Evolutionary conservation across 208 protist genomes (phyloP).

Genomic region (Leishmania major): DNA sequence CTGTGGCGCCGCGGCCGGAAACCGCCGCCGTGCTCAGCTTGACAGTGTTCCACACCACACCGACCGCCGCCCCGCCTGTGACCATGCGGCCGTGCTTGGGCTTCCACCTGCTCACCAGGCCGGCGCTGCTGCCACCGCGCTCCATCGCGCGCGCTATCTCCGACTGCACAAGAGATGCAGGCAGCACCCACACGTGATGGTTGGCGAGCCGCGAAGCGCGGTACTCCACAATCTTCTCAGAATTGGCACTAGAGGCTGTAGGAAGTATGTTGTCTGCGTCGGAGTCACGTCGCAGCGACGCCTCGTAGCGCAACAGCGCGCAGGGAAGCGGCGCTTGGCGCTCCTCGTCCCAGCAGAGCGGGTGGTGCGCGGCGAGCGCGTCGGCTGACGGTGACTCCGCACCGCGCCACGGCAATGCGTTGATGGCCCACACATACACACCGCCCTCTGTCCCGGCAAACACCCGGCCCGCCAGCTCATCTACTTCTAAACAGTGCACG

Average conservation of each 20-base stretch:
- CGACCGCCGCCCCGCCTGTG: slow-evolving; percentile 49
- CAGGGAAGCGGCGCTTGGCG: slow-evolving; percentile 25
- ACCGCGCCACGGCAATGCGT: slow-evolving; percentile 55
- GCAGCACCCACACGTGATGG: slow-evolving; percentile 61
- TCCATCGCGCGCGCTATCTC: slow-evolving; percentile 25
- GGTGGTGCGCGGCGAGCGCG: slow-evolving; percentile 24
- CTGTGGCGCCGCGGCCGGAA: not conserved
- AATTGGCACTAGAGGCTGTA: not conserved
- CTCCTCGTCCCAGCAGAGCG: slow-evolving; percentile 60
- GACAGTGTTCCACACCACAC: slow-evolving; percentile 67
- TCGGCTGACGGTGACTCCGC: slow-evolving; percentile 2
- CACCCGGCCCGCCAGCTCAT: slow-evolving; percentile 46
- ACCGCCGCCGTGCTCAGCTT: not conserved
- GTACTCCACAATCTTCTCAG: slow-evolving; percentile 29
- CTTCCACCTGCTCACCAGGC: slow-evolving; percentile 55
- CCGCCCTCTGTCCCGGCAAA: slow-evolving; percentile 66
- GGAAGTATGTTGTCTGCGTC: not conserved
- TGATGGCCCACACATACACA: slow-evolving; percentile 65
- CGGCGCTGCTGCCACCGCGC: not conserved
- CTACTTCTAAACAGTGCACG: slow-evolving; percentile 64
- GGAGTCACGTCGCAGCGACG: not conserved
- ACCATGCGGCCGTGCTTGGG: slow-evolving; percentile 63
- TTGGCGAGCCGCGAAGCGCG: slow-evolving; percentile 61
- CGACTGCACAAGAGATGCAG: slow-evolving; percentile 25
- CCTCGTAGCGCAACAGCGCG: slow-evolving; percentile 12